phyloP scores from a whole-genome alignment of 768 basidiomycete species.

The Suillus alpinus region DNA sequence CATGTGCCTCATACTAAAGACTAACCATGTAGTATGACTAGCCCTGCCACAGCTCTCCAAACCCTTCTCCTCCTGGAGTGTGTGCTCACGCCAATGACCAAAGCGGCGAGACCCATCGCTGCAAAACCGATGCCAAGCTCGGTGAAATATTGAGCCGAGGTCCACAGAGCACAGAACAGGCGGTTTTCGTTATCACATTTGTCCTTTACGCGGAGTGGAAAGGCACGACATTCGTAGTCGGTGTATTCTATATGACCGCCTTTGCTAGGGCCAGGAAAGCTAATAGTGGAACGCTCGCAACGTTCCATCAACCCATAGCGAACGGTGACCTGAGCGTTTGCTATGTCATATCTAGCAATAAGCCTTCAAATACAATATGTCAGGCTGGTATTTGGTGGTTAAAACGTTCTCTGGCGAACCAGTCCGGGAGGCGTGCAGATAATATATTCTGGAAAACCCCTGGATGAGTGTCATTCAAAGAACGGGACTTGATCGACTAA shows the following conservation, averaged over 20 bases:
- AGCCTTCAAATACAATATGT: slow-evolving; percentile 37
- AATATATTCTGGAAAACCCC: slow-evolving; percentile 48
- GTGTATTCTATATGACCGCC: slow-evolving; percentile 48
- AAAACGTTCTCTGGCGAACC: slow-evolving; percentile 42
- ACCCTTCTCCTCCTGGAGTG: slow-evolving; percentile 71
- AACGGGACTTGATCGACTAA: slow-evolving; percentile 29
- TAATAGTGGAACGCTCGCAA: slow-evolving; percentile 52
- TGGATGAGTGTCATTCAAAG: not conserved
- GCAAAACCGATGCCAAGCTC: slow-evolving; percentile 66
- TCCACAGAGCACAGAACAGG: slow-evolving; percentile 65
- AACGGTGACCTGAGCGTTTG: slow-evolving; percentile 46
- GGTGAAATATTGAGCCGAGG: slow-evolving; percentile 64
- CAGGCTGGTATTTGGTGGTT: slow-evolving; percentile 17
- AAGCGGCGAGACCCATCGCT: slow-evolving; percentile 50
- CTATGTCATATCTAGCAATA: slow-evolving; percentile 38
- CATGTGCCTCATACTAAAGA: not conserved
- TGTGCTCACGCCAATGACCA: slow-evolving; percentile 69
- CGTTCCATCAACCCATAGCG: slow-evolving; percentile 58
- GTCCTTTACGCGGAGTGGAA: slow-evolving; percentile 54
- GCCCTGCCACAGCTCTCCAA: slow-evolving; percentile 69
- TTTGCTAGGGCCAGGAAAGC: slow-evolving; percentile 44
- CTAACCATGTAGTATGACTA: slow-evolving; percentile 61
- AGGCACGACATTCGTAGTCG: slow-evolving; percentile 60
- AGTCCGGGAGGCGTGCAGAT: slow-evolving; percentile 57
- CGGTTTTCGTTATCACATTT: slow-evolving; percentile 51